Evolutionary conservation across 192 early-diverging fungal genomes (phyloP).

Genomic region (Coemansia furcata): DNA sequence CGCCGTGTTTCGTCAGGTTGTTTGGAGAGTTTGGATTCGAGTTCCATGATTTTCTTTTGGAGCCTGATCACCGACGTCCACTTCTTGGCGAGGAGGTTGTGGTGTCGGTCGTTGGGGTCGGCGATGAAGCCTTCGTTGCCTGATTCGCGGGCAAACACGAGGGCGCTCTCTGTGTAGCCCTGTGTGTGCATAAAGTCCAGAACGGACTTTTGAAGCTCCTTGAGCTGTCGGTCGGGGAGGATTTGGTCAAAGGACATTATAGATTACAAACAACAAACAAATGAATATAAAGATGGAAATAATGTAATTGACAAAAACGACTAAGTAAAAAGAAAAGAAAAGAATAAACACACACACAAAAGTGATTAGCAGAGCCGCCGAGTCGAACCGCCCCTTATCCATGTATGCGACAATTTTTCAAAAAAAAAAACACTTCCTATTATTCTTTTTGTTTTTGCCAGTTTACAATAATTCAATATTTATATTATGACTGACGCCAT

Average conservation of each 20-base stretch:
- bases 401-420: too few relatives aligned
- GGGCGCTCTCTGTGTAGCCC: conserved; percentile 67
- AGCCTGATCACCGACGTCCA: conserved; percentile 94
- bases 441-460: background rate
- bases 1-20: conserved; percentile 64
- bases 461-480: background rate
- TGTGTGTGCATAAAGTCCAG: conserved; percentile 84
- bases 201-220: conserved; percentile 72
- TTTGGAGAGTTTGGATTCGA: conserved; percentile 77
- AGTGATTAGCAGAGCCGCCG: too few relatives aligned
- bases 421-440: too few relatives aligned
- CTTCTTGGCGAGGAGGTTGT: conserved; percentile 60
- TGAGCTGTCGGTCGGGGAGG: conserved; percentile 70
- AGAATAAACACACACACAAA: background rate
- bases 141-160: conserved; percentile 70
- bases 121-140: conserved; percentile 67
- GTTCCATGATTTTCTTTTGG: conserved; percentile 95
- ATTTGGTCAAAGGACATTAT: conserved; percentile 32
- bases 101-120: conserved; percentile 65
- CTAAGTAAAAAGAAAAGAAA: background rate
- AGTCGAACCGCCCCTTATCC: too few relatives aligned
- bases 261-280: background rate
- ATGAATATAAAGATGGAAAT: too few relatives aligned
- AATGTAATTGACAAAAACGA: too few relatives aligned
- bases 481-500: background rate